These are phyloP conservation scores for Bretziella fagacearum DNA, from an alignment of 2,329 filamentous ascomycete genomes.

Conservation along the genomic window DNA sequence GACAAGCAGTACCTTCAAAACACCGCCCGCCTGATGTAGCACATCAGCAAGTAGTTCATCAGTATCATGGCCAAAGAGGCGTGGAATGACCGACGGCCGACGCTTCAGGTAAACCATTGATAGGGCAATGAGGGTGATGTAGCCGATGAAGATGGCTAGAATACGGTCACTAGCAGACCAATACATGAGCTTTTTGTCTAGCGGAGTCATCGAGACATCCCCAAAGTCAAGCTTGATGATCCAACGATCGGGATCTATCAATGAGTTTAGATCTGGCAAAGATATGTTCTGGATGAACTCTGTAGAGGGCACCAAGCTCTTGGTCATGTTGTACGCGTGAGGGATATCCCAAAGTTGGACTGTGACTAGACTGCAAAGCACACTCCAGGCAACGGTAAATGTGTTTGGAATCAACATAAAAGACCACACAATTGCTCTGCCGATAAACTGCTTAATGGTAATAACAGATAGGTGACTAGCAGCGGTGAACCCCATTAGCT, in stretches of 20 bases:
- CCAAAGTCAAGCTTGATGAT: conserved; percentile 37
- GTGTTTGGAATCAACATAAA: neutral
- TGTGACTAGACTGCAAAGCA: no score
- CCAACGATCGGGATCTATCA: conserved; percentile 37
- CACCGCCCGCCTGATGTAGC: conserved; percentile 83
- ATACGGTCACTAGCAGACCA: conserved; percentile 51
- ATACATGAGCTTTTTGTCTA: conserved; percentile 31
- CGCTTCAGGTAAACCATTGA: conserved; percentile 67
- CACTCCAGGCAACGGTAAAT: no score
- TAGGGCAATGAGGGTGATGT: conserved; percentile 54
- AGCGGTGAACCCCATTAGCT: conserved; percentile 40
- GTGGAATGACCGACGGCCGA: conserved; percentile 29
- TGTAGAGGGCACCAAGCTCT: neutral
- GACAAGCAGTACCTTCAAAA: conserved; percentile 94
- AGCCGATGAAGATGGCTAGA: conserved; percentile 65
- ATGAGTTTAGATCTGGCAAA: conserved; percentile 15
- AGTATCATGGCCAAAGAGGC: conserved; percentile 37
- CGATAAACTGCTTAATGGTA: conserved; percentile 31
- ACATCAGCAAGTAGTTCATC: conserved; percentile 69
- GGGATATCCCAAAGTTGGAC: neutral
- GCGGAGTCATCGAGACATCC: conserved; percentile 27
- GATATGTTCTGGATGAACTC: neutral
- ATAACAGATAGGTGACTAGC: conserved; percentile 55
- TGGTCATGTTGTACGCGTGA: neutral
- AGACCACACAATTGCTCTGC: neutral